Evolutionary conservation across 169 alveolate genomes (phyloP).

Genomic region (Plasmodium gallinaceum): DNA sequence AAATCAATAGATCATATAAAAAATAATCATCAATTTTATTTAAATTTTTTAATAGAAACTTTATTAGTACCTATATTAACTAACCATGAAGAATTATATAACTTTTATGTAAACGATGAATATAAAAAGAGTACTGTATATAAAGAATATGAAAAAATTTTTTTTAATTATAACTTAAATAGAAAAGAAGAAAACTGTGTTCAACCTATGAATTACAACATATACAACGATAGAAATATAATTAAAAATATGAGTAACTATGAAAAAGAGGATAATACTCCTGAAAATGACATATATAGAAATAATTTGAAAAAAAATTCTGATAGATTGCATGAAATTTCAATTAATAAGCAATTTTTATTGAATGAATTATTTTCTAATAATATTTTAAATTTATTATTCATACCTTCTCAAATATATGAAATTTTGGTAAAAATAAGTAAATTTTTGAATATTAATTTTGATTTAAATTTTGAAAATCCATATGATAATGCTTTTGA

Average conservation of each 20-base stretch:
- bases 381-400: conserved; percentile 56
- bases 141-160: conserved; percentile 41
- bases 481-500: conserved; percentile 27
- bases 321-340: background rate
- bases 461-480: conserved; percentile 72
- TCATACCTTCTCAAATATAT: conserved; percentile 73
- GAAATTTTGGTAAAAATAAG: conserved; percentile 48
- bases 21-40: conserved; percentile 55
- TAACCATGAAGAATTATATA: conserved; percentile 57
- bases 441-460: conserved; percentile 38
- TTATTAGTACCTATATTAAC: conserved; percentile 64
- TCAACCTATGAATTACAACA: background rate
- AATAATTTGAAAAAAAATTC: background rate
- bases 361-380: conserved; percentile 74
- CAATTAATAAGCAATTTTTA: conserved; percentile 41
- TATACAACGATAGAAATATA: background rate
- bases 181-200: background rate
- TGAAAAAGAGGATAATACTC: background rate
- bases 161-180: conserved; percentile 5
- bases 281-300: background rate
- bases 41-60: conserved; percentile 63
- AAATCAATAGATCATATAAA: conserved; percentile 67
- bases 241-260: background rate
- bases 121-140: conserved; percentile 31
- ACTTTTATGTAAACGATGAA: conserved; percentile 47